Conservation (phyloP, 2,329 filamentous ascomycete genomes). For the Cercospora nicotianae region DNA sequence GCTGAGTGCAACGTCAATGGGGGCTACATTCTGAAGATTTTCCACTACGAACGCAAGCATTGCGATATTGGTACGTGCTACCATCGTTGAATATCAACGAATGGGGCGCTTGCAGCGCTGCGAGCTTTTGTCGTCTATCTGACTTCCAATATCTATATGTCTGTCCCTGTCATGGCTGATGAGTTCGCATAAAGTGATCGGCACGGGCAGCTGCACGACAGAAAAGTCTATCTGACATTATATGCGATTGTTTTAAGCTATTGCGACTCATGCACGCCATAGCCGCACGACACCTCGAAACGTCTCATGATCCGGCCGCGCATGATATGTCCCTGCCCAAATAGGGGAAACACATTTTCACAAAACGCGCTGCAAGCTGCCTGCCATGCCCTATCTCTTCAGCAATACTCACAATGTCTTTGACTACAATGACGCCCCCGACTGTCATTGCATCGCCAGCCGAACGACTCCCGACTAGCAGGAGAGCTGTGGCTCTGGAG, state of each 20-base stretch:
- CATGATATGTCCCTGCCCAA: conserved; percentile 2
- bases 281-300: background rate
- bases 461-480: background rate
- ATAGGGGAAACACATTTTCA: background rate
- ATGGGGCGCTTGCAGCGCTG: background rate
- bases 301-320: background rate
- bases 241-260: background rate
- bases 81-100: background rate
- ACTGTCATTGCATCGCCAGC: background rate
- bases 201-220: background rate
- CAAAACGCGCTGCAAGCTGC: background rate
- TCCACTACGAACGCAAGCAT: background rate
- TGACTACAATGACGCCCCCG: background rate
- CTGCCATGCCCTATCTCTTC: background rate
- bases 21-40: background rate
- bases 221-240: conserved; percentile 2
- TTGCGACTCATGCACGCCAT: background rate
- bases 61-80: background rate
- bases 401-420: background rate
- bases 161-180: background rate
- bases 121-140: background rate
- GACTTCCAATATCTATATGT: background rate
- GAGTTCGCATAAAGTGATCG: background rate
- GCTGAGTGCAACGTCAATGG: background rate
- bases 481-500: conserved; percentile 8